Percentiles rank a stretch among this genome's conserved stretches.
phyloP scores from a whole-genome alignment of 2,329 filamentous ascomycete genomes.

The Fonsecaea multimorphosa region DNA sequence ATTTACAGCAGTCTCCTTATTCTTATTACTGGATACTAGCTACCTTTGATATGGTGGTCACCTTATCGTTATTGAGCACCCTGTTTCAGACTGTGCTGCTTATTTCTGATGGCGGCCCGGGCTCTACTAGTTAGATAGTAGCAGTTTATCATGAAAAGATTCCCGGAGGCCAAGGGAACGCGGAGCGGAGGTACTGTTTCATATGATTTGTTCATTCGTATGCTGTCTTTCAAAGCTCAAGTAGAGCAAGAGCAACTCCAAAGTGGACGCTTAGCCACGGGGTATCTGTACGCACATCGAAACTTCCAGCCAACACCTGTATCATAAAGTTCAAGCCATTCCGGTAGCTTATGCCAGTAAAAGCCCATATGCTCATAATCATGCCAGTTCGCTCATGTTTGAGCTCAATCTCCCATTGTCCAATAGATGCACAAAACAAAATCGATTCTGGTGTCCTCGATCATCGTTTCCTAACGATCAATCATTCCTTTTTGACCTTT shows the following conservation, averaged over 20 bases:
- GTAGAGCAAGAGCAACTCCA: neutral
- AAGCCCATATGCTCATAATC: neutral
- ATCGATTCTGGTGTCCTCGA: neutral
- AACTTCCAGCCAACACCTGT: conserved; percentile 4
- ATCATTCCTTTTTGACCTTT: neutral
- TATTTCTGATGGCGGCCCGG: too few species aligned
- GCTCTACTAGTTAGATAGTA: too few species aligned
- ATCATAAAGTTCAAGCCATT: neutral
- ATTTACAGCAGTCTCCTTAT: too few species aligned
- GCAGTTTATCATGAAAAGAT: too few species aligned
- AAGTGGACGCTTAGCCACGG: neutral
- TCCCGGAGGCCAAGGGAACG: too few species aligned
- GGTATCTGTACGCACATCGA: conserved; percentile 1
- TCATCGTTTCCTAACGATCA: neutral
- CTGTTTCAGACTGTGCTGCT: too few species aligned
- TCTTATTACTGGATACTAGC: too few species aligned
- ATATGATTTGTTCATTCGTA: neutral
- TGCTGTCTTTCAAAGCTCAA: conserved; percentile 4
- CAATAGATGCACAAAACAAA: conserved; percentile 2
- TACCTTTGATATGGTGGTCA: too few species aligned
- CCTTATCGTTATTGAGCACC: too few species aligned
- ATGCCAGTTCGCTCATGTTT: neutral
- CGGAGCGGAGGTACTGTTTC: neutral
- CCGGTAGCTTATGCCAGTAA: neutral
- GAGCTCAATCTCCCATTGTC: neutral